Evolutionary conservation across 2,329 filamentous ascomycete genomes (phyloP), one percentile per base, ranked within the genome.

Genomic region (Fusarium liriodendri): DNA sequence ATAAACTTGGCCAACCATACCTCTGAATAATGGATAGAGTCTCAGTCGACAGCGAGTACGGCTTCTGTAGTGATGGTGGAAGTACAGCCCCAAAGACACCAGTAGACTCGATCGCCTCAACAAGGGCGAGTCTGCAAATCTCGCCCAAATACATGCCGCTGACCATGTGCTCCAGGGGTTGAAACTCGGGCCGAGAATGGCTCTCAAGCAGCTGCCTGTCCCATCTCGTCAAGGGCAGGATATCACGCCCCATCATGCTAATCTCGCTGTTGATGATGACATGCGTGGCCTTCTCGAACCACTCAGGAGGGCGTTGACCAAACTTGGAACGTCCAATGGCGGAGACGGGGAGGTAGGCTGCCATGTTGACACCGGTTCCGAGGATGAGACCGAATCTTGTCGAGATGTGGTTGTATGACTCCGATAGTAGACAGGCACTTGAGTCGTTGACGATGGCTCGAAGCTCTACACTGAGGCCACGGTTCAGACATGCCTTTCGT

Each of bases 181-280:
- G 90, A 71, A 91, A 91, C 27, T 89, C 86, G 0, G 90, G 90
- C 62, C 84, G 83, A 14, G 87, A 84, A 71, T 91, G 91, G 0
- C 80, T 83, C 3, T 83, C 83, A 54, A 87, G 87, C 16, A 93
- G 82, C 6, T 82, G 78, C 20, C 81, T 79, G 72, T 93, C 91
- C 90, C 91, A 93, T 72, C 85, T 86, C 5, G 90, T 92, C 64
- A 89, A 75, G 8, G 90, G 90, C 29, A 92, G 81, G 58, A 91
- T 85, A 66, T 83, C 87, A 60, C 85, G 83, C 16, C 91, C 91
- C 77, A 92, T 92, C 90, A 93, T 92, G 74, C 90, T 88, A 37
- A 92, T 80, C 79, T 93, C 91, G 1, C 90, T 92, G 79, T 93
- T 93, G 74, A 93, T 87, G 69, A 93, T 89, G 66, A 92, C 89